phyloP scores from a whole-genome alignment of 768 basidiomycete genomes.

The Boletus vinaceobasis region DNA sequence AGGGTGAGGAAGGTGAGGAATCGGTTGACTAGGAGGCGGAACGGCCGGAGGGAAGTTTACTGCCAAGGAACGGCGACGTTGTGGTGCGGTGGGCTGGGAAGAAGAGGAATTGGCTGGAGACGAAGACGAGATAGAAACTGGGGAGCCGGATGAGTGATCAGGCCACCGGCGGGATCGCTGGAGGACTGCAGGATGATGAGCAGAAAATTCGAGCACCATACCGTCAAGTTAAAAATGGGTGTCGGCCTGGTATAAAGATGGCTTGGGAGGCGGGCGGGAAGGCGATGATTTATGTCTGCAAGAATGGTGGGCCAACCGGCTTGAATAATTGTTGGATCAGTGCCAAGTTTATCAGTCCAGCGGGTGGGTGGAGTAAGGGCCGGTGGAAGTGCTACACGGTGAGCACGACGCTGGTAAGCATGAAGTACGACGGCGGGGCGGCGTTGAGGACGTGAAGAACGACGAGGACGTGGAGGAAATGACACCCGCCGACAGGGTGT shows the following conservation, averaged over 20 bases:
- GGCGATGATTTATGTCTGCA: not conserved
- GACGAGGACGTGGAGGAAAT: conserved; percentile 8
- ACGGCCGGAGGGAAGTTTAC: conserved; percentile 60
- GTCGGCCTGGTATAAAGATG: not conserved
- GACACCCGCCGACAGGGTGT: conserved; percentile 7
- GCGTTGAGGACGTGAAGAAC: conserved; percentile 4
- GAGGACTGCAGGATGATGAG: conserved; percentile 26
- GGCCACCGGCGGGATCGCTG: conserved; percentile 36
- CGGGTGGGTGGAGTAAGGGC: not conserved
- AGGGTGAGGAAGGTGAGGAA: conserved; percentile 58
- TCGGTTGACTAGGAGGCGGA: conserved; percentile 72
- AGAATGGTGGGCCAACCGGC: conserved; percentile 5
- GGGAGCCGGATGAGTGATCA: conserved; percentile 20
- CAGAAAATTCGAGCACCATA: conserved; percentile 31
- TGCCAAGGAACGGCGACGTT: conserved; percentile 69
- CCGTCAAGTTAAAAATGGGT: conserved; percentile 1
- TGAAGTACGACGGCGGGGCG: conserved; percentile 6
- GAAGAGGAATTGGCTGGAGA: conserved; percentile 31
- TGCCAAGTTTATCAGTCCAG: conserved; percentile 16
- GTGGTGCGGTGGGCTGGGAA: conserved; percentile 26
- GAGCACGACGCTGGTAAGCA: conserved; percentile 7
- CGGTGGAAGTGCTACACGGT: conserved; percentile 7
- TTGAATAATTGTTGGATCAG: conserved; percentile 10
- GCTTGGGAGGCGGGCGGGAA: not conserved
- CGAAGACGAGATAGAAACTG: conserved; percentile 33